These are phyloP conservation scores for Neolentinus lepideus DNA, from an alignment of 1,284 basidiomycete genomes.

Conservation along the genomic window DNA sequence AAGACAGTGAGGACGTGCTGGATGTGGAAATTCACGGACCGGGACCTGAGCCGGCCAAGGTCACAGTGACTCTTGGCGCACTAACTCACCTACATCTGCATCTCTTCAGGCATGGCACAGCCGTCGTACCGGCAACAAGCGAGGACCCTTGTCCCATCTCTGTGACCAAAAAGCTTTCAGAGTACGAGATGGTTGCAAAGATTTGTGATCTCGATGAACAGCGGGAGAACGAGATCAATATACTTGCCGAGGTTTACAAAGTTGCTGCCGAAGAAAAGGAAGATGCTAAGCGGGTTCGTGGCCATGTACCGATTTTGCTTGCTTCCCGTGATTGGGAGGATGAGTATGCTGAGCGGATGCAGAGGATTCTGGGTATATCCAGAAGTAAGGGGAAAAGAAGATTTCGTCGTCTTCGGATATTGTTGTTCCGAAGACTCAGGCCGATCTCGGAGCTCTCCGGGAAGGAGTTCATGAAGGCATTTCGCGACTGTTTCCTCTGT, in stretches of 20 bases:
- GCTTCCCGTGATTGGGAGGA: slow-evolving; percentile 5
- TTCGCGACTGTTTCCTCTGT: slow-evolving; percentile 13
- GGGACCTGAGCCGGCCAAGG: neutral
- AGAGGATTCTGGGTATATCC: neutral
- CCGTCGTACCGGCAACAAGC: neutral
- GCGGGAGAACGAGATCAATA: slow-evolving; percentile 9
- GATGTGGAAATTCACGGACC: neutral
- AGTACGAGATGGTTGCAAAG: slow-evolving; percentile 10
- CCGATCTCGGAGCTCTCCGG: slow-evolving; percentile 8
- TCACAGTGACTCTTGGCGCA: neutral
- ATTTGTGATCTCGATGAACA: slow-evolving; percentile 13
- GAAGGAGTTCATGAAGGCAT: slow-evolving; percentile 12
- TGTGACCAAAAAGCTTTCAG: neutral
- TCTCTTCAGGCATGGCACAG: neutral
- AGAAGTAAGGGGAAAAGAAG: neutral
- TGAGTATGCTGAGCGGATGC: slow-evolving; percentile 5
- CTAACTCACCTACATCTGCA: neutral
- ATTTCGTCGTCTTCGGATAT: slow-evolving; percentile 4
- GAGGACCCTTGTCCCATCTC: neutral
- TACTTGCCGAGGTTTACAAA: slow-evolving; percentile 10
- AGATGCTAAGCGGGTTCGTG: slow-evolving; percentile 1
- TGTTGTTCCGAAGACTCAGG: slow-evolving; percentile 10
- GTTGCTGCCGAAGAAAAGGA: slow-evolving; percentile 3
- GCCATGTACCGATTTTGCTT: slow-evolving; percentile 14
- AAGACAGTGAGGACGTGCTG: neutral